Evolutionary conservation across 345 rosid species (phyloP), one percentile per base, ranked within the genome.

Genomic region (Salix arbutifolia): DNA sequence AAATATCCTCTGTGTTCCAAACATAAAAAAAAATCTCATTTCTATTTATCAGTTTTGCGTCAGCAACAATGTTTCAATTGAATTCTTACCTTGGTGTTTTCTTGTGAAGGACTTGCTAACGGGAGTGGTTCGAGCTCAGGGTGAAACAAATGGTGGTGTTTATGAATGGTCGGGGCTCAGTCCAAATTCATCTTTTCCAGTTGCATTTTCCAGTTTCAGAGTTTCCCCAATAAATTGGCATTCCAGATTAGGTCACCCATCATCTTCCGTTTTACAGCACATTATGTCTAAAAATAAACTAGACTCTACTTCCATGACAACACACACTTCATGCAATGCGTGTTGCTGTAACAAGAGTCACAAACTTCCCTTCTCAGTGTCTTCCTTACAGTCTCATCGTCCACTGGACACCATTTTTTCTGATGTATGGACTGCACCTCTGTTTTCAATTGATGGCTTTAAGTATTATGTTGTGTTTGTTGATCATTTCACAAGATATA

Each of bases 271-370:
- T 11, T 16, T 11, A n/a, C n/a, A n/a, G n/a, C n/a, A n/a, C n/a
- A 31, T 66, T 0, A 0, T 66, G 16, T 66, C 16, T 3, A 66
- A 65, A n/a, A 9, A 23, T 13, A 9, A 64, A 1, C 6, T 64
- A 28, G 11, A 8, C 31, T 4, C 17, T 23, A 11, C 4, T 8
- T 30, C 21, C 1, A 13, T 26, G 7, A 1, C 33, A 14, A 23
- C 12, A 25, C 10, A 7, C 4, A 6, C 19, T 53, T 35, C 4
- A 1, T 74, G 48, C 30, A 5, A 74, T 48, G n/a, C 21, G 0
- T 79, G 35, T 14, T 23, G 5, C 10, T 69, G 82, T 26, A 70
- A 70, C 48, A 79, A 64, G 53, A 75, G 71, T 65, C 68, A 70
- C 14, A 25, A 13, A 18, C 40, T 80, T 5, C 48, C 72, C 0